phyloP scores from a whole-genome alignment of 164 flowering plant genomes.

The Vitis cinerea region DNA sequence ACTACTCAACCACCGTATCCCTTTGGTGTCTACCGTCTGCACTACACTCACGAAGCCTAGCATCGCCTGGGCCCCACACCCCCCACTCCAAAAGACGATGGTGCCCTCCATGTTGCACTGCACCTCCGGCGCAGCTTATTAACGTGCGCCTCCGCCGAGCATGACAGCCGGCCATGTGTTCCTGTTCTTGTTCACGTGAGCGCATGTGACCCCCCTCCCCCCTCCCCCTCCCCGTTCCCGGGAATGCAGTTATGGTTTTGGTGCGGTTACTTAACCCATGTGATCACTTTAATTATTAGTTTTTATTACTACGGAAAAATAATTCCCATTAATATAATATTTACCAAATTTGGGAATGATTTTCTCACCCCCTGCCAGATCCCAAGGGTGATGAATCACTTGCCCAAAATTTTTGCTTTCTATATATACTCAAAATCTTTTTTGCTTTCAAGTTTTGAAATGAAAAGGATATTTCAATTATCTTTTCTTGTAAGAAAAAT shows the following conservation, averaged over 20 bases:
- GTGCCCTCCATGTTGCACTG: neutral
- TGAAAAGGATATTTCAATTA: too few species aligned
- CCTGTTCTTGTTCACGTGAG: slow-evolving; percentile 29
- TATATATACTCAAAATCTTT: too few species aligned
- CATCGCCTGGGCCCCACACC: slow-evolving; percentile 7
- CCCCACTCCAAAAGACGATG: neutral
- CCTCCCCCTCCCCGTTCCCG: slow-evolving; percentile 4
- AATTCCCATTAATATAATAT: neutral
- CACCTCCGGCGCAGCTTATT: slow-evolving; percentile 2
- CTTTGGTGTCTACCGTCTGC: slow-evolving; percentile 7
- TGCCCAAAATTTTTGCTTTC: too few species aligned
- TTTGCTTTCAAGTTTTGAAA: too few species aligned
- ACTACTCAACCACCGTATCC: slow-evolving; percentile 17
- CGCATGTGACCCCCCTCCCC: slow-evolving; percentile 32
- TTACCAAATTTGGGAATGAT: neutral
- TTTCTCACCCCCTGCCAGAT: neutral
- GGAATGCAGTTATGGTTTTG: slow-evolving; percentile 12
- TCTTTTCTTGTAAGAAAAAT: too few species aligned
- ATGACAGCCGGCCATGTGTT: slow-evolving; percentile 45
- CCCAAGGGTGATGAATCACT: too few species aligned
- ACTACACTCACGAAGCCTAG: slow-evolving; percentile 2
- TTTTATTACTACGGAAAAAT: neutral
- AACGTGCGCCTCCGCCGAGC: slow-evolving; percentile 17
- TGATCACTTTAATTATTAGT: slow-evolving; percentile 18
- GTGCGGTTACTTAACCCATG: slow-evolving; percentile 16